Evolutionary conservation across 345 rosid genomes (phyloP), one percentile per base, ranked within the genome.

Genomic region (Mangifera indica): DNA sequence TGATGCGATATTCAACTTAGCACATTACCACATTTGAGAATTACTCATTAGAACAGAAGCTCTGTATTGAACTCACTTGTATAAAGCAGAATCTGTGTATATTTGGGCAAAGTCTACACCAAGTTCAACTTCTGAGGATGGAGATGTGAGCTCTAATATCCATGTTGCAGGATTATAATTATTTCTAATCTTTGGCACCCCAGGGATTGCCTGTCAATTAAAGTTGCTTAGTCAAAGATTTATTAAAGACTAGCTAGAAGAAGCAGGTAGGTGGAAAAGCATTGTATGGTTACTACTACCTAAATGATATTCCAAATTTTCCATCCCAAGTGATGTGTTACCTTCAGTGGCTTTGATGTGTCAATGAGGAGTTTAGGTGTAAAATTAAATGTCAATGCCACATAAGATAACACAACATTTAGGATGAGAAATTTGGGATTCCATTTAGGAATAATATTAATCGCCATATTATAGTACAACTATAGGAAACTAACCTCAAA

Each of bases 131-230:
- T 88, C 90, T 60, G 74, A 1, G 25, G 84, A 83, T 51, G 76
- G 63, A 70, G 77, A 75, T 12, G 90, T 78, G 70, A 88, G 78
- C 18, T 88, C 93, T 54, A 88, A 74, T 80, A 88, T 83, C 87
- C 93, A 88, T 24, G 93, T 88, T 48, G 87, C 85, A 18, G 89
- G 93, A 75, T 84, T 88, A 55, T 76, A 79, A 26, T 83, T 79
- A 11, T 78, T 80, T 80, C 74, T 78, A 68, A 88, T 84, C 67
- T 79, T 81, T 20, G 83, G 88, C 54, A 81, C 78, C 66, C 89
- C 81, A 7, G 78, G 67, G 53, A 84, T 80, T 34, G 70, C 66
- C 90, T 81, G 75, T 55, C 1, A 37, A 7, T 40, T 13, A 22
- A 64, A 37, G 40, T 40, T 17, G 17, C 2, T 8, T 15, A 2